Evolutionary conservation across 2,329 filamentous ascomycete genomes (phyloP).

Genomic region (Dactylellina sp.): DNA sequence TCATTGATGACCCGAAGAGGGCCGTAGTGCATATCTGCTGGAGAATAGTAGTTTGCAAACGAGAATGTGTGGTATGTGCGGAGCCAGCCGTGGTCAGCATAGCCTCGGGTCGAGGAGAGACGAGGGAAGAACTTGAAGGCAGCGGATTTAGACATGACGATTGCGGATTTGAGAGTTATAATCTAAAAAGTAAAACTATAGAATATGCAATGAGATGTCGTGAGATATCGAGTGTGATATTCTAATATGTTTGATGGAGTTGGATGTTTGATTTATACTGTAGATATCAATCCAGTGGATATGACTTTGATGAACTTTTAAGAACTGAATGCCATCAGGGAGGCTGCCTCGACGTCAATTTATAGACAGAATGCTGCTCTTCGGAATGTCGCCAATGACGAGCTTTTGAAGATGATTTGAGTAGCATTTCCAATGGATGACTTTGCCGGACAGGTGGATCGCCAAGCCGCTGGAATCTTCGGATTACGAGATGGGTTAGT

Average conservation of each 20-base stretch:
- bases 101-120: conserved; percentile 77
- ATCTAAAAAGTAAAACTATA: no score
- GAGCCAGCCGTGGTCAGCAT: conserved; percentile 86
- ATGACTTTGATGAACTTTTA: conserved; percentile 33
- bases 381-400: conserved; percentile 28
- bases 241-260: not conserved
- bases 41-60: conserved; percentile 79
- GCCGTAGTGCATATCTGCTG: conserved; percentile 76
- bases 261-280: not conserved
- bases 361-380: conserved; percentile 24
- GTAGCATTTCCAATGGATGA: conserved; percentile 56
- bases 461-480: conserved; percentile 28
- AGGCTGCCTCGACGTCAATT: conserved; percentile 40
- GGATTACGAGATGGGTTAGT: conserved; percentile 48
- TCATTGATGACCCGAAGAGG: conserved; percentile 87
- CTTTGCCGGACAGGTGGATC: conserved; percentile 13
- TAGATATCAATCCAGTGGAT: conserved; percentile 20
- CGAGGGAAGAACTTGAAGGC: conserved; percentile 74
- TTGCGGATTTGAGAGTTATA: conserved; percentile 1
- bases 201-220: no score
- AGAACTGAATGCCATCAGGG: conserved; percentile 27
- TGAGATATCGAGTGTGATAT: conserved; percentile 2
- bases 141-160: conserved; percentile 48
- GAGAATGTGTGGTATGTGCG: conserved; percentile 88
- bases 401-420: conserved; percentile 18